Percentiles rank a stretch among this genome's conserved stretches.
Conservation (phyloP, 176 grass and related monocot species). For the Oryza rufipogon region DNA sequence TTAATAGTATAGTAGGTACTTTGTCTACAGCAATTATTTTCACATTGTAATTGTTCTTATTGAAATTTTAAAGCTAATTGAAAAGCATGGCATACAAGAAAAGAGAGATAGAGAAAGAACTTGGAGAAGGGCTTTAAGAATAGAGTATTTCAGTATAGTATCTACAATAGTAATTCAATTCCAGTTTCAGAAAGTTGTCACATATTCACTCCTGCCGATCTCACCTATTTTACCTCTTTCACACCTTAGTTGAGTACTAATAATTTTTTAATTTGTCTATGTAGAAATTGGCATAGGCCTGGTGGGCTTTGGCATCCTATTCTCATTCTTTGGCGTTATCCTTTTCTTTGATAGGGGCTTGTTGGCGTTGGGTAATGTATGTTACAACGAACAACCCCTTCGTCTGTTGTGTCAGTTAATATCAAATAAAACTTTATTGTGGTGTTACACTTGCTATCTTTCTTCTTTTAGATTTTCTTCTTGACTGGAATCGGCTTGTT, state of each 20-base stretch:
- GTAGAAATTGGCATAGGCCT: slow-evolving; percentile 93
- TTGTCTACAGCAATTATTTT: not conserved
- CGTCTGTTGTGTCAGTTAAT: slow-evolving; percentile 25
- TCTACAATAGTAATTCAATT: slow-evolving; percentile 33
- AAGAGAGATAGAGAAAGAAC: not conserved
- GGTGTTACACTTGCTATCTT: slow-evolving; percentile 26
- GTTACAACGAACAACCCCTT: slow-evolving; percentile 42
- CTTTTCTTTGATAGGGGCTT: slow-evolving; percentile 97
- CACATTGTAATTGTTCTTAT: slow-evolving; percentile 18
- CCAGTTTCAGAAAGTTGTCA: slow-evolving; percentile 28
- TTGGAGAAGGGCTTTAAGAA: slow-evolving; percentile 28
- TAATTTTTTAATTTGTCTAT: slow-evolving; percentile 34
- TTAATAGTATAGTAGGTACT: not conserved
- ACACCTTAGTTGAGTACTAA: slow-evolving; percentile 25
- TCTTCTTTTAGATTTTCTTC: slow-evolving; percentile 61
- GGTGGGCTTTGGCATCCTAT: slow-evolving; percentile 88
- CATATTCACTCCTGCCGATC: slow-evolving; percentile 3
- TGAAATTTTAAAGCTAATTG: not conserved
- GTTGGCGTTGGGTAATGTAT: slow-evolving; percentile 99
- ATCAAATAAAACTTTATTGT: slow-evolving; percentile 29
- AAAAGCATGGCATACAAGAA: not conserved
- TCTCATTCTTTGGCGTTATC: slow-evolving; percentile 86
- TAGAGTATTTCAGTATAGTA: not conserved
- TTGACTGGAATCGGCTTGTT: slow-evolving; percentile 58
- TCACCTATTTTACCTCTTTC: slow-evolving; percentile 24